Percentiles rank a stretch among this genome's conserved stretches.
Conservation (phyloP, 2,329 filamentous ascomycete species). For the Venturia asperata region DNA sequence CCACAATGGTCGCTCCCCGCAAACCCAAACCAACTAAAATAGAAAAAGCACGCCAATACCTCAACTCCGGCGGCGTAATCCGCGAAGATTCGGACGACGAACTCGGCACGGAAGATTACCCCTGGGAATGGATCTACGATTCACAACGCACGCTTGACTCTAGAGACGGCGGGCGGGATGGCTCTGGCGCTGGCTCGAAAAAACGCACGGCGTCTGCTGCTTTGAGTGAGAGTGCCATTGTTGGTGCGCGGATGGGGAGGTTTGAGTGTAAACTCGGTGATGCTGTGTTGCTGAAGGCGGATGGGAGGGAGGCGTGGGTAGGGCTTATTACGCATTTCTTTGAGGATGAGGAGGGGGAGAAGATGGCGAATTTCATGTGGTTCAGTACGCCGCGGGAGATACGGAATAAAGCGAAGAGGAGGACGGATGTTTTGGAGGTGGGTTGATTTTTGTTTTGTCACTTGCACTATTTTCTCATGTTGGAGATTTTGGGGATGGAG, state of each 20-base stretch:
- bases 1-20: neutral
- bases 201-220: conserved; percentile 28
- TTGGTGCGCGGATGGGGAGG: conserved; percentile 73
- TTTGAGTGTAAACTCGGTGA: conserved; percentile 81
- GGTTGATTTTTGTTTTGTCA: too few species aligned
- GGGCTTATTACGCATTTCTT: conserved; percentile 80
- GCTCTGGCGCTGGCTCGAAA: too few species aligned
- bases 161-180: conserved; percentile 14
- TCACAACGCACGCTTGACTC: conserved; percentile 22
- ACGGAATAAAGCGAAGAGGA: conserved; percentile 72
- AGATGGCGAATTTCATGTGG: conserved; percentile 88
- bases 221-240: conserved; percentile 46
- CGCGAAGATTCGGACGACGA: conserved; percentile 87
- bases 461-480: too few species aligned
- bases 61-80: conserved; percentile 55
- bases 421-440: conserved; percentile 68
- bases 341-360: conserved; percentile 63
- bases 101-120: conserved; percentile 48
- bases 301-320: conserved; percentile 87
- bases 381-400: conserved; percentile 90
- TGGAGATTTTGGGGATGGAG: neutral
- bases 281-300: conserved; percentile 77
- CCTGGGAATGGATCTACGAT: conserved; percentile 53
- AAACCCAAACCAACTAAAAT: conserved; percentile 29
- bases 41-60: conserved; percentile 43